Evolutionary conservation across 345 rosid genomes (phyloP).

Genomic region (Psidium friedrichsthalianum): DNA sequence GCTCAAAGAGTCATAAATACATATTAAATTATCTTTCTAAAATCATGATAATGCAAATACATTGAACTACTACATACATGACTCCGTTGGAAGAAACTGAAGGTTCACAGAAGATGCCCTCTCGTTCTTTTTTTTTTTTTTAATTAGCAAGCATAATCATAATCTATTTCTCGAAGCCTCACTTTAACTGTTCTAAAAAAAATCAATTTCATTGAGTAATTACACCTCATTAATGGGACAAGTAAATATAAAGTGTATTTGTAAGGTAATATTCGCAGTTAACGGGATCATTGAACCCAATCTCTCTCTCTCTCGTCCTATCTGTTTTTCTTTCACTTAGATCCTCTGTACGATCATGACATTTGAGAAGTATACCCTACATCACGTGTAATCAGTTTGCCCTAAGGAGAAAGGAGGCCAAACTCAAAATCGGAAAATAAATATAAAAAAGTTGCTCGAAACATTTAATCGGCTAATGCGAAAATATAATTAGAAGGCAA

Average conservation of each 20-base stretch:
- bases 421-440: no score
- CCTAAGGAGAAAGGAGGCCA: no score
- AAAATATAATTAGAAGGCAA: not conserved
- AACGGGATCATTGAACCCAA: no score
- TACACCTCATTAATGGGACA: not conserved
- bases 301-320: no score
- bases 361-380: no score
- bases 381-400: no score
- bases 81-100: not conserved
- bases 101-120: rapidly evolving
- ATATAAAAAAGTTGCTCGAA: no score
- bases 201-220: rapidly evolving
- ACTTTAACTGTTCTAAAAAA: not conserved
- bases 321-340: no score
- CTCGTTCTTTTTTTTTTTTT: not conserved
- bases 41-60: not conserved
- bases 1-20: not conserved
- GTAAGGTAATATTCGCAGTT: no score
- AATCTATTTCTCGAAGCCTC: not conserved
- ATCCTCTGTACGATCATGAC: no score
- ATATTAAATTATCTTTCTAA: not conserved
- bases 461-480: no score
- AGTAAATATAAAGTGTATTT: no score
- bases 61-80: not conserved
- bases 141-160: not conserved